A percentile compares a stretch with the other conserved stretches of the same genome.
Evolutionary conservation across 2,329 filamentous ascomycete genomes (phyloP).

Genomic region (Coleophoma cylindrospora): DNA sequence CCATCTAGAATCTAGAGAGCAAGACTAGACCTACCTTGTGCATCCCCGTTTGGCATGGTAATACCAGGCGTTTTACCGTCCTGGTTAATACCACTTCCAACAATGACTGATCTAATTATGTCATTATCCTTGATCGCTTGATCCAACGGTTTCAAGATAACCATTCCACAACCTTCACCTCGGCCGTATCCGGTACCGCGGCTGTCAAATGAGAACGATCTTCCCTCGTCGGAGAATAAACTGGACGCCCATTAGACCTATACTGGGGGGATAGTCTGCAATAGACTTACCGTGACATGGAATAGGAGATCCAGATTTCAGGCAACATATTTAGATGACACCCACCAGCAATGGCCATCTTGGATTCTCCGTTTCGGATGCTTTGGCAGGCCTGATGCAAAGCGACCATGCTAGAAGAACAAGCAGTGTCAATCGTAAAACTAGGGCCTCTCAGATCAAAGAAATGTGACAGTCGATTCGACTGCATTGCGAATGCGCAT

Average conservation of each 20-base stretch:
- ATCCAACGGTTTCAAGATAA: conserved; percentile 53
- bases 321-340: conserved; percentile 28
- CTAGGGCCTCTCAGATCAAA: conserved; percentile 50
- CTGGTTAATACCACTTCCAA: conserved; percentile 46
- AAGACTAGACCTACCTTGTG: conserved; percentile 29
- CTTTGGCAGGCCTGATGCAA: conserved; percentile 49
- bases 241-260: conserved; percentile 39
- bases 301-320: conserved; percentile 19
- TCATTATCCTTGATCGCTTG: conserved; percentile 55
- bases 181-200: conserved; percentile 58
- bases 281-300: conserved; percentile 18
- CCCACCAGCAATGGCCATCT: conserved; percentile 22
- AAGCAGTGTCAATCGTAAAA: conserved; percentile 53
- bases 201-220: conserved; percentile 45
- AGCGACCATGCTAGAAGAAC: conserved; percentile 48
- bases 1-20: neutral
- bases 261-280: too few species aligned
- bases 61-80: conserved; percentile 55
- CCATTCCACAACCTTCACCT: conserved; percentile 54
- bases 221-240: conserved; percentile 20
- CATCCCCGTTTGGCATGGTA: conserved; percentile 43
- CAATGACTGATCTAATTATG: conserved; percentile 49
- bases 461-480: conserved; percentile 49
- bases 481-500: conserved; percentile 43
- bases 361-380: conserved; percentile 35